Conservation (phyloP, 345 rosid genomes). For the Gossypium herbaceum region DNA sequence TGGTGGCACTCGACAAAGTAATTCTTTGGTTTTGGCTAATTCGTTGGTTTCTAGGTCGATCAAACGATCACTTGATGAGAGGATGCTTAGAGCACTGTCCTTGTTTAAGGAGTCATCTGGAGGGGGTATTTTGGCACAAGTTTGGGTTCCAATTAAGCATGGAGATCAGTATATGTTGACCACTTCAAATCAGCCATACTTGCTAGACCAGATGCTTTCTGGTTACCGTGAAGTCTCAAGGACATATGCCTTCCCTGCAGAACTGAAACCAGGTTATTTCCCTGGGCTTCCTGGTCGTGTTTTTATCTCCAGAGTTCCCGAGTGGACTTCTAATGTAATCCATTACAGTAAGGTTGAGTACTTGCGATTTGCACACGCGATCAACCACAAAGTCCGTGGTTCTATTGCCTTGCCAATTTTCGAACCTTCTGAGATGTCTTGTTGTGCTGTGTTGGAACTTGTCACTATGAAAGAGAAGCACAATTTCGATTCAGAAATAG, state of each 20-base stretch:
- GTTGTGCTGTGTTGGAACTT: slow-evolving; percentile 84
- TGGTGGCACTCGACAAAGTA: slow-evolving; percentile 20
- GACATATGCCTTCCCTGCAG: slow-evolving; percentile 67
- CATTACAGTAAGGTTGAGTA: slow-evolving; percentile 69
- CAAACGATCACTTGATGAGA: slow-evolving; percentile 62
- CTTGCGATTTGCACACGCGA: slow-evolving; percentile 57
- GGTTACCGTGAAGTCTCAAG: slow-evolving; percentile 89
- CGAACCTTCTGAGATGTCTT: slow-evolving; percentile 42
- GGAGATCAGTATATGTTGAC: slow-evolving; percentile 62
- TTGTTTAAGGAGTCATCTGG: slow-evolving; percentile 67
- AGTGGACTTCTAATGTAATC: slow-evolving; percentile 82
- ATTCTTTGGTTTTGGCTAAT: slow-evolving; percentile 19
- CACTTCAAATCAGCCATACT: slow-evolving; percentile 78
- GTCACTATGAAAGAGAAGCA: slow-evolving; percentile 73
- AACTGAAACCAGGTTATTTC: slow-evolving; percentile 44
- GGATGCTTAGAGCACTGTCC: slow-evolving; percentile 74
- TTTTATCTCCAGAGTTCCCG: slow-evolving; percentile 71
- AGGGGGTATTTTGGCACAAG: slow-evolving; percentile 79
- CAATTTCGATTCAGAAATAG: slow-evolving; percentile 75
- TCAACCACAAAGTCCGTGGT: slow-evolving; percentile 65
- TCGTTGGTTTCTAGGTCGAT: slow-evolving; percentile 40
- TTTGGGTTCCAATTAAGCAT: slow-evolving; percentile 68
- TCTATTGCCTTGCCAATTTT: slow-evolving; percentile 83
- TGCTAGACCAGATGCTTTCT: slow-evolving; percentile 72
- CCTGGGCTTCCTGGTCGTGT: slow-evolving; percentile 96